Percentiles rank a stretch among this genome's conserved stretches.
phyloP scores from a whole-genome alignment of 306 rosid species.

The Pterocarpus santalinus region DNA sequence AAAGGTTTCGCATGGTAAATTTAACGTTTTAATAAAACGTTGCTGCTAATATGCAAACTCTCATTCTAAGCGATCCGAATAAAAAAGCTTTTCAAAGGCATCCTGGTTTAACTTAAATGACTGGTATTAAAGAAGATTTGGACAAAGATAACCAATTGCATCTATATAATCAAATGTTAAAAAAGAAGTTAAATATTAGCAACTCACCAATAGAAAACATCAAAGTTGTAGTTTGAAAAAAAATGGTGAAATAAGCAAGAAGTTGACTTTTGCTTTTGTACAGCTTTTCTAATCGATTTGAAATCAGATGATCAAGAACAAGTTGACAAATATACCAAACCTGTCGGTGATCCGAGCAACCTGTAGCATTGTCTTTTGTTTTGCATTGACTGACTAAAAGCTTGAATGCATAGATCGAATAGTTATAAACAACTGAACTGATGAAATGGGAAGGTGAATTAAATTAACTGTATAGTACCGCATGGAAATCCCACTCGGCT shows the following conservation, averaged over 20 bases:
- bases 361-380: conserved; percentile 13
- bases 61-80: conserved; percentile 16
- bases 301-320: conserved; percentile 3
- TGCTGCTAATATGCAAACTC: background rate
- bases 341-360: conserved; percentile 31
- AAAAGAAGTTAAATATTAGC: background rate
- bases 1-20: background rate
- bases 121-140: no score
- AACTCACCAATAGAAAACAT: background rate
- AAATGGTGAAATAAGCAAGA: conserved; percentile 28
- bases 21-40: background rate
- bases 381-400: conserved; percentile 11
- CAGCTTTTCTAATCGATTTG: background rate
- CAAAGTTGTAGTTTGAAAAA: background rate
- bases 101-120: no score
- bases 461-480: background rate
- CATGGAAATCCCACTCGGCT: background rate
- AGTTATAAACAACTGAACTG: background rate
- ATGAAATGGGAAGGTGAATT: background rate
- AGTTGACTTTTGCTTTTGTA: conserved; percentile 47
- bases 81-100: background rate
- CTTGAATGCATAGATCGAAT: conserved; percentile 11
- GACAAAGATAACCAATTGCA: background rate
- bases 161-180: conserved; percentile 10
- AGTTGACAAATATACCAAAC: conserved; percentile 43